Conservation (phyloP, 108 stramenopile genomes). For the Ochromonas danica region DNA sequence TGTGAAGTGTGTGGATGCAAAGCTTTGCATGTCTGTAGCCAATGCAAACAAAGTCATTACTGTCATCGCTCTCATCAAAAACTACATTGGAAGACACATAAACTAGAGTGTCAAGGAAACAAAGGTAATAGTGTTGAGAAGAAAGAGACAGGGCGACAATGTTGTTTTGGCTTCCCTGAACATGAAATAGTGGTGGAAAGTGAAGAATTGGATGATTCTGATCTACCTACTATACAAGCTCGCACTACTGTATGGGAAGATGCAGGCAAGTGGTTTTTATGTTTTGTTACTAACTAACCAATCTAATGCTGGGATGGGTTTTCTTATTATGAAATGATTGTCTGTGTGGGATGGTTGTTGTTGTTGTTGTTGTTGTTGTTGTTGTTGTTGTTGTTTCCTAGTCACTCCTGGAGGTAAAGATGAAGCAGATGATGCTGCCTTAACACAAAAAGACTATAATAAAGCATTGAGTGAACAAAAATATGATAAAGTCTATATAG, state of each 20-base stretch:
- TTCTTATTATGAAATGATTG: neutral
- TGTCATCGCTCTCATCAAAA: conserved; percentile 22
- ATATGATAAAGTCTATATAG: conserved; percentile 7
- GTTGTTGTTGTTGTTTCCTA: neutral
- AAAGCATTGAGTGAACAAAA: conserved; percentile 10
- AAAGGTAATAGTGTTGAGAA: neutral
- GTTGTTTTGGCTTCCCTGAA: neutral
- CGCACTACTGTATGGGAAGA: neutral
- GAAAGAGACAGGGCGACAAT: neutral
- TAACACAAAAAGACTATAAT: conserved; percentile 30
- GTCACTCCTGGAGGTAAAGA: too few relatives aligned
- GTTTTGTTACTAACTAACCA: too few relatives aligned
- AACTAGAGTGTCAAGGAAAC: neutral
- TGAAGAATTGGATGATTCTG: neutral
- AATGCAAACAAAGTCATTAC: neutral
- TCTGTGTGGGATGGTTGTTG: neutral
- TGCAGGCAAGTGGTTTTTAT: neutral
- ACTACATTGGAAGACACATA: conserved; percentile 33
- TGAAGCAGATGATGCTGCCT: neutral
- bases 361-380: neutral
- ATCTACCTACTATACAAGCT: neutral
- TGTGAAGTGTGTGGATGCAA: conserved; percentile 1
- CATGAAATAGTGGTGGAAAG: conserved; percentile 5
- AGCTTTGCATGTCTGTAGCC: neutral
- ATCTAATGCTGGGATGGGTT: too few relatives aligned